Percentiles rank a stretch among this genome's conserved stretches.
These are phyloP conservation scores for Salvia sclarea DNA, from an alignment of 305 asterid species.

Conservation along the genomic window DNA sequence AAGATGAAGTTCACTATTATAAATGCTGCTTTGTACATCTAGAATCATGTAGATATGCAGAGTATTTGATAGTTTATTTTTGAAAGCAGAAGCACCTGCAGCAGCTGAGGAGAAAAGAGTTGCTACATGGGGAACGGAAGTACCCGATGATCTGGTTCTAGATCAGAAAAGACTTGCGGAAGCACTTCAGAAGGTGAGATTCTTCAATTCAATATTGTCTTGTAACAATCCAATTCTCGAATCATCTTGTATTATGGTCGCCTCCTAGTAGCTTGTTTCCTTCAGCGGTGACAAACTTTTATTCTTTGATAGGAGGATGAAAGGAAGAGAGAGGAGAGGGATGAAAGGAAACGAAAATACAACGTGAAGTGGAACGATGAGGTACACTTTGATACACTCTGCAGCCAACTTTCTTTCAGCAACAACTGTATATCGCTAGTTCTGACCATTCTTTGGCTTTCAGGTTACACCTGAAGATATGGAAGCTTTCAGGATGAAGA, in stretches of 20 bases:
- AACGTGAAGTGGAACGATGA: constrained; percentile 91
- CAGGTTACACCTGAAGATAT: constrained; percentile 86
- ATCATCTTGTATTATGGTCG: neutral
- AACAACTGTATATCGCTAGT: neutral
- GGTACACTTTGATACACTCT: constrained; percentile 41
- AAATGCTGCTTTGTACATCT: neutral
- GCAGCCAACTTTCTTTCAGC: neutral
- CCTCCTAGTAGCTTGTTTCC: neutral
- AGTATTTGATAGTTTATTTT: constrained; percentile 13
- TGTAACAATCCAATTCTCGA: neutral
- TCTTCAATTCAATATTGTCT: neutral
- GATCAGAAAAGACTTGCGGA: constrained; percentile 70
- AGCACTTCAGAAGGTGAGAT: constrained; percentile 75
- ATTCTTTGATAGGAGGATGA: constrained; percentile 65
- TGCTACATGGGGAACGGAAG: constrained; percentile 93
- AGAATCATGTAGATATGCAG: neutral
- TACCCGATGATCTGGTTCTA: constrained; percentile 78
- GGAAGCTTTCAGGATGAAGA: constrained; percentile 92
- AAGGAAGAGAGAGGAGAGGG: constrained; percentile 79
- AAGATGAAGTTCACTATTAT: neutral
- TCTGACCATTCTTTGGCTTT: constrained; percentile 12
- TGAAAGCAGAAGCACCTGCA: constrained; percentile 49
- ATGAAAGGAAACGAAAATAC: constrained; percentile 90
- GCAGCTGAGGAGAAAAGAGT: constrained; percentile 65
- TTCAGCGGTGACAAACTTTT: neutral